phyloP scores from a whole-genome alignment of 163 green algal genomes.

The Volvox carteri region DNA sequence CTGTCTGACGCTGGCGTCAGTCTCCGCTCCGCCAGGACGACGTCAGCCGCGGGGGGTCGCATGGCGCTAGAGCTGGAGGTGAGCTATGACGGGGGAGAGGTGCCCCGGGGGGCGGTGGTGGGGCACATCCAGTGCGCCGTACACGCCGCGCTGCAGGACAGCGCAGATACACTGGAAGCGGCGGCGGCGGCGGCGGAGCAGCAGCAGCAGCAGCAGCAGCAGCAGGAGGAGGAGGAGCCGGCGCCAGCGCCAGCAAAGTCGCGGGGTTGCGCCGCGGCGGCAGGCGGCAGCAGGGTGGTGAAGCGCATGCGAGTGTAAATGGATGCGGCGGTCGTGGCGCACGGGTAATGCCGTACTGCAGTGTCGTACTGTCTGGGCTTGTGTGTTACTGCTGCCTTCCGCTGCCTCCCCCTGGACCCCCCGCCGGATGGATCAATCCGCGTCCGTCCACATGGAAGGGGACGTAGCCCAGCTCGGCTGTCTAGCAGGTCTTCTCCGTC shows the following conservation, averaged over 20 bases:
- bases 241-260: neutral
- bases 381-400: too few species aligned
- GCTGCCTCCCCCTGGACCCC: too few species aligned
- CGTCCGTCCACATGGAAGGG: too few species aligned
- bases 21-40: neutral
- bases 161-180: neutral
- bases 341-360: too few species aligned
- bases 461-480: too few species aligned
- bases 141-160: slow-evolving; percentile 20
- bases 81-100: neutral
- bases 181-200: neutral
- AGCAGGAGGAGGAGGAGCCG: neutral
- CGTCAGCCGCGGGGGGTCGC: neutral
- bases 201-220: neutral
- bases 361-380: too few species aligned
- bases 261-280: neutral
- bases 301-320: neutral
- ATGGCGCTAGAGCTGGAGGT: slow-evolving; percentile 42
- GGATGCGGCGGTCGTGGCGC: too few species aligned
- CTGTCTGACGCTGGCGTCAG: neutral
- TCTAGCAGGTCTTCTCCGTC: too few species aligned
- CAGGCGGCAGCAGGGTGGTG: neutral
- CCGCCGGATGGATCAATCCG: too few species aligned
- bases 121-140: slow-evolving; percentile 36
- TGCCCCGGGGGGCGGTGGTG: slow-evolving; percentile 5